phyloP scores from a whole-genome alignment of 371 early-diverging fungal species.

The Mucor sp. region DNA sequence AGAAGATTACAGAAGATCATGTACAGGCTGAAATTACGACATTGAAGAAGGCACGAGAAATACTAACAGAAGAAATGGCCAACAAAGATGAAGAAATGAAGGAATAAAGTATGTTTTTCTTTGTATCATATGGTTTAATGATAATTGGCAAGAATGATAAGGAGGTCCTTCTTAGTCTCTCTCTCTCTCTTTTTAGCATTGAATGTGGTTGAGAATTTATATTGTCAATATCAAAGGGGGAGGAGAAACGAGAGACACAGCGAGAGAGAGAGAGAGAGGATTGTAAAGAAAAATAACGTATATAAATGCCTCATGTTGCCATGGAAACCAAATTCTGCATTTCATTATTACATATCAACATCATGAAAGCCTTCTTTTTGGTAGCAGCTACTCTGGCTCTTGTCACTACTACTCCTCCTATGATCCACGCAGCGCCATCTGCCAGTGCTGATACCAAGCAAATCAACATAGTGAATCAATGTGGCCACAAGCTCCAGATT shows the following conservation, averaged over 20 bases:
- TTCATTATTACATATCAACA: too few species aligned
- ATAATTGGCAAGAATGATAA: background rate
- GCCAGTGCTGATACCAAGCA: slow-evolving; percentile 5
- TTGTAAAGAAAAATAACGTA: background rate
- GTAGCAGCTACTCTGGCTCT: background rate
- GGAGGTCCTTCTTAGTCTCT: background rate
- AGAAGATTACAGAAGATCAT: slow-evolving; percentile 34
- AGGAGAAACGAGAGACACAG: background rate
- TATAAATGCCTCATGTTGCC: background rate
- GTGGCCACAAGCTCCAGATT: slow-evolving; percentile 21
- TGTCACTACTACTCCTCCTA: background rate
- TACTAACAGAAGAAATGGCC: slow-evolving; percentile 2
- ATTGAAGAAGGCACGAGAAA: slow-evolving; percentile 21
- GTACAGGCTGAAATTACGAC: slow-evolving; percentile 43
- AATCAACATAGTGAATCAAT: slow-evolving; percentile 20
- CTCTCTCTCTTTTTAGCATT: background rate
- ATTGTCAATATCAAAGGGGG: background rate
- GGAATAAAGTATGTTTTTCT: background rate
- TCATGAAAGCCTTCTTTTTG: background rate
- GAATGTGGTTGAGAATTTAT: background rate
- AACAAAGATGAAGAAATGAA: slow-evolving; percentile 3
- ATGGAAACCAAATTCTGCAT: background rate
- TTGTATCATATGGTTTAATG: background rate
- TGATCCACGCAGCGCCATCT: background rate
- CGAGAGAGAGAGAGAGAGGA: too few species aligned